A percentile compares a stretch with the other conserved stretches of the same genome.
Evolutionary conservation across 805 yeast genomes (phyloP).

Genomic region (Cyberlindnera mycetangii): DNA sequence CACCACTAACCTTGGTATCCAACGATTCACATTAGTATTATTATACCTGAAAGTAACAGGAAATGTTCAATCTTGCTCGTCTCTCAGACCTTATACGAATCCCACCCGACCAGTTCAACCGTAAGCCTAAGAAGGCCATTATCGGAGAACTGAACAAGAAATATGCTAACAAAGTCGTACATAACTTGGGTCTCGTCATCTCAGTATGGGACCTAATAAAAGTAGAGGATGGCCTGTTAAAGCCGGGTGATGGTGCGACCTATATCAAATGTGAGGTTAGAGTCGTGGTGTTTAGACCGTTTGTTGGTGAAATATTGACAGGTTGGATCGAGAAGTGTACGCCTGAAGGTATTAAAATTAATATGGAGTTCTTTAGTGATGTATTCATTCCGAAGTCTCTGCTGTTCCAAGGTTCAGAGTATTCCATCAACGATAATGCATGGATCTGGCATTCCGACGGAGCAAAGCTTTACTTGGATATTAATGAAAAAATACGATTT

Average conservation of each 20-base stretch:
- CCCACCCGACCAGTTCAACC: slow-evolving; percentile 79
- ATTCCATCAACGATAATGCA: slow-evolving; percentile 73
- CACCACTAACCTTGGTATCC: background rate
- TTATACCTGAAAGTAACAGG: no score
- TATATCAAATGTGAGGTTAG: slow-evolving; percentile 74
- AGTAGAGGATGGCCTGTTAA: slow-evolving; percentile 85
- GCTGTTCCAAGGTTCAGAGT: slow-evolving; percentile 75
- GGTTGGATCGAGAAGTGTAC: slow-evolving; percentile 93
- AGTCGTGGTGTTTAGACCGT: slow-evolving; percentile 84
- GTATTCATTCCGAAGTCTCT: slow-evolving; percentile 81
- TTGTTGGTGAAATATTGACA: slow-evolving; percentile 86
- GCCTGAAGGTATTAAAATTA: slow-evolving; percentile 78
- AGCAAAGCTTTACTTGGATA: slow-evolving; percentile 76
- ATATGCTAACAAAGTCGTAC: slow-evolving; percentile 81
- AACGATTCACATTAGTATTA: no score
- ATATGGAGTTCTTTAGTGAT: slow-evolving; percentile 88
- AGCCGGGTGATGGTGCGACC: slow-evolving; percentile 93
- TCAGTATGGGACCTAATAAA: slow-evolving; percentile 78
- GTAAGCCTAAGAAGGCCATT: slow-evolving; percentile 69
- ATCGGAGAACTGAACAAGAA: slow-evolving; percentile 79
- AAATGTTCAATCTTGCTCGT: slow-evolving; percentile 82
- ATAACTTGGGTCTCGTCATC: slow-evolving; percentile 79
- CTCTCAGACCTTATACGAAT: slow-evolving; percentile 82
- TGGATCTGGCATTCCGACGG: slow-evolving; percentile 91
- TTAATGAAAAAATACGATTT: slow-evolving; percentile 88